A percentile compares a stretch with the other conserved stretches of the same genome.
Evolutionary conservation across 257 asterid genomes (phyloP).

Genomic region (Marsdenia floribunda): DNA sequence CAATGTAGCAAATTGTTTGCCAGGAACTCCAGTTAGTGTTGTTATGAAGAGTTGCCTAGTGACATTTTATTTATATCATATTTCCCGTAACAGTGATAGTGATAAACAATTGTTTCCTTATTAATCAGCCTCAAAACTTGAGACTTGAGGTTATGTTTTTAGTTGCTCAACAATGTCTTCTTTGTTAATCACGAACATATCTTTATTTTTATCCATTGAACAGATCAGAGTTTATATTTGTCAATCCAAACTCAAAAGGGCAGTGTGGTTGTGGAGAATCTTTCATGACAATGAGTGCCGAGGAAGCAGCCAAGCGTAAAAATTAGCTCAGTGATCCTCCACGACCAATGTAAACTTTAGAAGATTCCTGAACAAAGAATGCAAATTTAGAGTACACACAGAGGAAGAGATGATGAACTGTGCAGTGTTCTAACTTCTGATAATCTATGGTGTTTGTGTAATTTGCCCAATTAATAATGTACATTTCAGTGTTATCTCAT

Average conservation of each 20-base stretch:
- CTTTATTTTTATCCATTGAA: slow-evolving; percentile 8
- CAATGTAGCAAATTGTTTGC: neutral
- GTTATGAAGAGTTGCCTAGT: neutral
- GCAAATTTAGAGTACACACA: neutral
- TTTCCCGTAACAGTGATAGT: neutral
- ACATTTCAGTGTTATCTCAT: neutral
- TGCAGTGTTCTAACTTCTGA: neutral
- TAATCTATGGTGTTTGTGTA: neutral
- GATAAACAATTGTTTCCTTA: neutral
- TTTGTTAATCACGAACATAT: slow-evolving; percentile 12
- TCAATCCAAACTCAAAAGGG: slow-evolving; percentile 85
- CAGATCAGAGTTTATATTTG: slow-evolving; percentile 91
- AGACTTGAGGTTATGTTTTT: neutral
- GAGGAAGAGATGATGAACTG: neutral
- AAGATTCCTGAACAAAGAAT: neutral
- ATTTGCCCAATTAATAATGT: neutral
- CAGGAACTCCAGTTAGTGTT: neutral
- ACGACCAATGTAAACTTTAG: neutral
- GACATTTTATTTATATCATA: neutral
- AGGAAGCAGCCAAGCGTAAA: slow-evolving; percentile 64
- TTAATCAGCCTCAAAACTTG: neutral
- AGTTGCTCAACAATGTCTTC: neutral
- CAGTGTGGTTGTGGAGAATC: slow-evolving; percentile 98
- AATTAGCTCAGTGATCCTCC: neutral
- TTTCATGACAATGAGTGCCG: slow-evolving; percentile 69